phyloP scores from a whole-genome alignment of 345 rosid species.

The Diplotaxis tenuifolia region DNA sequence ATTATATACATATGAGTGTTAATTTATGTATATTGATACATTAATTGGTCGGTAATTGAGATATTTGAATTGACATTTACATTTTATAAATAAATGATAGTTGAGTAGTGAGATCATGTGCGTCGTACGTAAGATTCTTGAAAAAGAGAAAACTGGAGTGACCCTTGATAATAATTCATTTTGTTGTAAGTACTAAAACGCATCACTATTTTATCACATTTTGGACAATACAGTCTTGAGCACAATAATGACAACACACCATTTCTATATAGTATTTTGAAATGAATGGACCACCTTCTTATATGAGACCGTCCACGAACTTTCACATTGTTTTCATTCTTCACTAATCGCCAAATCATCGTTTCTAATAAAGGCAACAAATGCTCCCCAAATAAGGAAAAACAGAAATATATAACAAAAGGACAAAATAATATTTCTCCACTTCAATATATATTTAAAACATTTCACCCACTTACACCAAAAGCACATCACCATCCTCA shows the following conservation, averaged over 20 bases:
- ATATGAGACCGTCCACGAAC: constrained; percentile 31
- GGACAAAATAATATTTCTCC: constrained; percentile 14
- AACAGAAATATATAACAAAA: constrained; percentile 2
- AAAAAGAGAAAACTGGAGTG: constrained; percentile 23
- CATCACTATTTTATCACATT: constrained; percentile 26
- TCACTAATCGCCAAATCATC: constrained; percentile 29
- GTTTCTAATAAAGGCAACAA: constrained; percentile 20
- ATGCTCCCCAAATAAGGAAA: constrained; percentile 21
- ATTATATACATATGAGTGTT: background rate
- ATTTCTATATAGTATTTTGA: background rate
- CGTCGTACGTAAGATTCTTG: constrained; percentile 30
- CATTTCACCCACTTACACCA: background rate
- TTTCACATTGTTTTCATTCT: constrained; percentile 21
- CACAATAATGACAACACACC: constrained; percentile 22
- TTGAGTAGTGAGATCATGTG: constrained; percentile 29
- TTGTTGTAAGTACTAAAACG: constrained; percentile 26
- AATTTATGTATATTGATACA: background rate
- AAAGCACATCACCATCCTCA: constrained; percentile 2
- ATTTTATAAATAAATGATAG: background rate
- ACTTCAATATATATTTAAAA: background rate
- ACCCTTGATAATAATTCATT: constrained; percentile 29
- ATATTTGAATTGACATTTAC: constrained; percentile 10
- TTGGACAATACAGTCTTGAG: constrained; percentile 17
- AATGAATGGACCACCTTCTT: constrained; percentile 29
- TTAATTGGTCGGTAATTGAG: background rate